phyloP scores from a whole-genome alignment of 192 early-diverging fungal species.

The Radiomyces spectabilis region DNA sequence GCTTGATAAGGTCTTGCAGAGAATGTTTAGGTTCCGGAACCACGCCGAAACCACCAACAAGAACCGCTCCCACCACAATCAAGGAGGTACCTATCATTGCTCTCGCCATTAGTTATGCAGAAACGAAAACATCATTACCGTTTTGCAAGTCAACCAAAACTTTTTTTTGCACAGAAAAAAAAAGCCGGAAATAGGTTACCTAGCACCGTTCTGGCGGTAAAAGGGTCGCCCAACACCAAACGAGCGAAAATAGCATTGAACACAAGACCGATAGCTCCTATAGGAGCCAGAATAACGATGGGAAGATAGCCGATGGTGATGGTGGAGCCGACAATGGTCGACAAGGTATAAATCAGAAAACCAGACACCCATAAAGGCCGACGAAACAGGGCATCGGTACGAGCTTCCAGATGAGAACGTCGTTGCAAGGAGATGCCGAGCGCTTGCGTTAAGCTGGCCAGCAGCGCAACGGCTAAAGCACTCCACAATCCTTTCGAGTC shows the following conservation, averaged over 20 bases:
- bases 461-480: constrained; percentile 47
- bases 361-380: constrained; percentile 63
- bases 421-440: constrained; percentile 69
- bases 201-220: constrained; percentile 50
- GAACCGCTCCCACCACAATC: constrained; percentile 56
- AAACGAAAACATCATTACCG: background rate
- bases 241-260: constrained; percentile 74
- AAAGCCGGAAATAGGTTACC: constrained; percentile 23
- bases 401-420: constrained; percentile 45
- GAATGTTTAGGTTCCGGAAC: constrained; percentile 68
- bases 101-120: background rate
- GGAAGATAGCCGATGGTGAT: constrained; percentile 72
- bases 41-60: constrained; percentile 69
- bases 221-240: constrained; percentile 54
- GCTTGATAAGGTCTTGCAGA: constrained; percentile 55
- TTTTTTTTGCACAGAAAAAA: background rate
- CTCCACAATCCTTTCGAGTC: no score
- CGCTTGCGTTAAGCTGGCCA: constrained; percentile 62
- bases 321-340: constrained; percentile 60
- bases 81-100: constrained; percentile 52
- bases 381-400: constrained; percentile 33
- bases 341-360: constrained; percentile 61
- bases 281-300: constrained; percentile 67
- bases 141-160: background rate
- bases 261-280: constrained; percentile 67